Percentiles rank a stretch among this genome's conserved stretches.
These are phyloP conservation scores for Graphilbum ipis-grandicollis DNA, from an alignment of 2,329 filamentous ascomycete genomes.

Conservation along the genomic window DNA sequence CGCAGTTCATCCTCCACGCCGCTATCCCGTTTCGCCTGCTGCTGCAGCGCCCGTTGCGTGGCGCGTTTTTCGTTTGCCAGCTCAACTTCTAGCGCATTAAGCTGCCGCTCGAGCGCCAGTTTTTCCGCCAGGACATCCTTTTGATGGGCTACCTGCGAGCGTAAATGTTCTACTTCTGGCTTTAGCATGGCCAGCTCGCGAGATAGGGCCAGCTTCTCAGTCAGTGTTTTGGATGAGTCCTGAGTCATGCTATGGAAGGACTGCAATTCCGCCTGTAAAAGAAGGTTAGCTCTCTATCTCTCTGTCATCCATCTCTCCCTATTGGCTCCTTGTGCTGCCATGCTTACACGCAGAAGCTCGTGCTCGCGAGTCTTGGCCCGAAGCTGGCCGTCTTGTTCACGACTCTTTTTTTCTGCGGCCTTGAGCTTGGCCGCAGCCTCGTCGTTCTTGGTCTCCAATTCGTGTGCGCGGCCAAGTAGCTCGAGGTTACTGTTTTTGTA, in stretches of 20 bases:
- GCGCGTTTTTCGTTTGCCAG: constrained; percentile 68
- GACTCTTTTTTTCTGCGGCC: constrained; percentile 22
- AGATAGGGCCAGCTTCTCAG: constrained; percentile 35
- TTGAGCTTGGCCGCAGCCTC: constrained; percentile 24
- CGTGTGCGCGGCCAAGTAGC: constrained; percentile 38
- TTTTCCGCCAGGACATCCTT: constrained; percentile 63
- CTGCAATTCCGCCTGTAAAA: constrained; percentile 47
- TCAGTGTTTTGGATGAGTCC: constrained; percentile 52
- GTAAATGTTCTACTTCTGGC: constrained; percentile 38
- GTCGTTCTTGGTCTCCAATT: constrained; percentile 22
- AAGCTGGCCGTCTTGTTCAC: constrained; percentile 27
- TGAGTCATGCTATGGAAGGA: constrained; percentile 48
- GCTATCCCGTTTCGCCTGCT: constrained; percentile 16
- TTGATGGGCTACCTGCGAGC: constrained; percentile 37
- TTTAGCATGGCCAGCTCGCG: constrained; percentile 34
- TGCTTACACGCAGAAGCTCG: constrained; percentile 26
- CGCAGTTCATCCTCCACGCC: constrained; percentile 13
- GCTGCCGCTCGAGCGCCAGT: constrained; percentile 58
- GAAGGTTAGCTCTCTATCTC: too few relatives aligned
- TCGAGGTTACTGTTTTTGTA: too few relatives aligned
- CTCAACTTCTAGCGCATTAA: constrained; percentile 62
- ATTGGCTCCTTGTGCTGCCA: too few relatives aligned
- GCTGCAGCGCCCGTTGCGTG: constrained; percentile 34
- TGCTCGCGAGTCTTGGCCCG: constrained; percentile 31
- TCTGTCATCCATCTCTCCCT: too few relatives aligned